Evolutionary conservation across 1,139 yeast genomes (phyloP).

Genomic region (Arxiozyma bovina): DNA sequence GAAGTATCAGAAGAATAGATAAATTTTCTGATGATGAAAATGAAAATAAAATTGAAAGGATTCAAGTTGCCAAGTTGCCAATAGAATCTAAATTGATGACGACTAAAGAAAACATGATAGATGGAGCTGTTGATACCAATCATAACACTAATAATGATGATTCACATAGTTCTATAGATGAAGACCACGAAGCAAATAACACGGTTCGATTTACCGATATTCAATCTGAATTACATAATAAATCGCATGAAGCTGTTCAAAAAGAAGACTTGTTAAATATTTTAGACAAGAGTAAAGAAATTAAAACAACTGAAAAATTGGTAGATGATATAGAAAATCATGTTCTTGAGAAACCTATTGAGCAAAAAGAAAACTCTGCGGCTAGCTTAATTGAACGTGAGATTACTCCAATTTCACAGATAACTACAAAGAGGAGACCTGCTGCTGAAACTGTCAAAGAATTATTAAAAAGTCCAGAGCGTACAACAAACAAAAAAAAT

Average conservation of each 20-base stretch:
- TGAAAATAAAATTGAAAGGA: not conserved
- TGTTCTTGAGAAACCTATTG: not conserved
- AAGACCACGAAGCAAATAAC: slow-evolving; percentile 4
- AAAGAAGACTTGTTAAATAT: slow-evolving; percentile 7
- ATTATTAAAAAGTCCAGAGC: not conserved
- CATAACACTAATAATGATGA: not conserved
- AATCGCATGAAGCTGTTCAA: slow-evolving; percentile 4
- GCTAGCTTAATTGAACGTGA: not conserved
- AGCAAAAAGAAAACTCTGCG: not conserved
- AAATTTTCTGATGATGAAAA: slow-evolving; percentile 11
- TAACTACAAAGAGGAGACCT: not conserved
- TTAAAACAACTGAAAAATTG: not conserved
- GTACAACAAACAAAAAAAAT: not conserved
- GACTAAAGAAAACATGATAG: not conserved
- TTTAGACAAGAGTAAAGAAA: not conserved
- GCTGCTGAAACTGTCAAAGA: not conserved
- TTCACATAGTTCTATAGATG: not conserved
- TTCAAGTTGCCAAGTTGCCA: not conserved
- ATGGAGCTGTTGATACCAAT: not conserved
- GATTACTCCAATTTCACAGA: not conserved
- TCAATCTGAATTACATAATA: not conserved
- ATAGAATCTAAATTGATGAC: not conserved
- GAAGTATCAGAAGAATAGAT: slow-evolving; percentile 8
- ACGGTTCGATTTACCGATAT: slow-evolving; percentile 7
- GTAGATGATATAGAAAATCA: not conserved